A percentile compares a stretch with the other conserved stretches of the same genome.
Conservation (phyloP, 169 alveolate species). For the Sarcocystis neurona region DNA sequence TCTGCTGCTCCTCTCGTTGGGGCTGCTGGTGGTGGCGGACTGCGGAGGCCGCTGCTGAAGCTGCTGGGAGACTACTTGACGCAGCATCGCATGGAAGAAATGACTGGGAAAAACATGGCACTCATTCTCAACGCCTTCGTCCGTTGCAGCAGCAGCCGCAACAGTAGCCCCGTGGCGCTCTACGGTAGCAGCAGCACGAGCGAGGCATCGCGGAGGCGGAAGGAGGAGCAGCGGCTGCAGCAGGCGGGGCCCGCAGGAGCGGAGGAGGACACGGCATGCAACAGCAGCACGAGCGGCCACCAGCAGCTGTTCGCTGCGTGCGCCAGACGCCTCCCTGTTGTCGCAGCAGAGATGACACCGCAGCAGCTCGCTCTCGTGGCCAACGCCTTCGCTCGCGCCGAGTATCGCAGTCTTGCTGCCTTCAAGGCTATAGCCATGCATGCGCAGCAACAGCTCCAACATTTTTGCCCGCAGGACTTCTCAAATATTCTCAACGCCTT, state of each 20-base stretch:
- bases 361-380: neutral
- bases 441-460: neutral
- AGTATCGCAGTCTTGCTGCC: neutral
- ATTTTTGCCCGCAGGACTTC: conserved; percentile 8
- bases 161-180: no score
- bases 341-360: neutral
- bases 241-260: no score
- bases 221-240: no score
- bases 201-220: no score
- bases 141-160: neutral
- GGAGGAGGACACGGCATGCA: no score
- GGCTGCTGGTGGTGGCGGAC: neutral
- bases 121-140: conserved; percentile 8
- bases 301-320: neutral
- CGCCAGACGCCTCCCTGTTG: neutral
- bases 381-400: conserved; percentile 32
- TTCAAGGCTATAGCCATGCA: neutral
- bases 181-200: no score
- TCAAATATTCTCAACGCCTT: conserved; percentile 21
- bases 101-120: neutral
- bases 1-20: neutral
- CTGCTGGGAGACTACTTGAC: conserved; percentile 8
- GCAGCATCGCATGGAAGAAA: neutral
- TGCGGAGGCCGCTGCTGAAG: neutral
- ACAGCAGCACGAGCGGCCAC: neutral